These are phyloP conservation scores for Physcomitrellopsis africana DNA, from an alignment of 225 moss, liverwort and hornwort genomes.

Conservation along the genomic window DNA sequence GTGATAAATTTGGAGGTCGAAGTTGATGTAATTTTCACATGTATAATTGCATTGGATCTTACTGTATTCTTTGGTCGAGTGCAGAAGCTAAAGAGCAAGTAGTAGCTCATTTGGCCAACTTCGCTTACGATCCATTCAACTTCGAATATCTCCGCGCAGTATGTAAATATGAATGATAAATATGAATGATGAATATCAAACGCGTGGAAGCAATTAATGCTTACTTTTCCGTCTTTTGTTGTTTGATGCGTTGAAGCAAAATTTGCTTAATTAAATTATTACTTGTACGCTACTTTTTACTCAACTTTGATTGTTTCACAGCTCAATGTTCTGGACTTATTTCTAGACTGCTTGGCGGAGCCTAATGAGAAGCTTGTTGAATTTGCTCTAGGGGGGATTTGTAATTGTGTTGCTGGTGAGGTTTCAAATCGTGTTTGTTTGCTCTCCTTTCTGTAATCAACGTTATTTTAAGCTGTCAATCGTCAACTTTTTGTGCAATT, in stretches of 20 bases:
- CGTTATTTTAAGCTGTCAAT: not conserved
- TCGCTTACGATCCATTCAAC: constrained; percentile 94
- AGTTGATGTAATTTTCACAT: not conserved
- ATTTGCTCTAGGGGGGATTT: constrained; percentile 81
- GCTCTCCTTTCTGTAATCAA: not conserved
- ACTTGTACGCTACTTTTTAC: not conserved
- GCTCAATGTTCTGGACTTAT: constrained; percentile 89
- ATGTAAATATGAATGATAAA: constrained; percentile 7
- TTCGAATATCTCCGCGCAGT: constrained; percentile 75
- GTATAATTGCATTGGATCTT: not conserved
- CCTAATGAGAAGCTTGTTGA: constrained; percentile 88
- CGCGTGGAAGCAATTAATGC: not conserved
- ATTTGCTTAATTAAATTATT: not conserved
- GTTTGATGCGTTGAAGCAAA: not conserved
- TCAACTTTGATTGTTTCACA: constrained; percentile 33
- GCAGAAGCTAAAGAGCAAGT: constrained; percentile 92
- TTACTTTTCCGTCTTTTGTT: constrained; percentile 5
- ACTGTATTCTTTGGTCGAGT: constrained; percentile 3
- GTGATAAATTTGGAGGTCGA: not conserved
- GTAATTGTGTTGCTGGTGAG: constrained; percentile 79
- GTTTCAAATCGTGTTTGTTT: constrained; percentile 10
- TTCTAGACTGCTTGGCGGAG: constrained; percentile 91
- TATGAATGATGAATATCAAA: not conserved
- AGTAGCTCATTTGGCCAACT: constrained; percentile 91
- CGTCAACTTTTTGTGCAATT: not conserved